phyloP scores from a whole-genome alignment of 2,329 filamentous ascomycete species.

The Trichoderma atrobrunneum region DNA sequence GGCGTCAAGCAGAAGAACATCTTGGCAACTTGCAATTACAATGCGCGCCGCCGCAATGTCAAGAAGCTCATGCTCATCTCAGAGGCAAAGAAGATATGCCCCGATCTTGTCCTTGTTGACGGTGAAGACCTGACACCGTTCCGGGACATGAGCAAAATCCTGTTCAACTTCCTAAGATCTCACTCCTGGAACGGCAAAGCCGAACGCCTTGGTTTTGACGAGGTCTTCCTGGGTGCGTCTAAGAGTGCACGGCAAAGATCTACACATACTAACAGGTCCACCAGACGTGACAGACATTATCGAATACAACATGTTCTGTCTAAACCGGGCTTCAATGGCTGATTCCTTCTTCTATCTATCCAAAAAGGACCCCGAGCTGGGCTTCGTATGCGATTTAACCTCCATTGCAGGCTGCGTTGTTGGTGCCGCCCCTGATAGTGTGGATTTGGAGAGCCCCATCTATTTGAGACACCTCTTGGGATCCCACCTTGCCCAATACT shows the following conservation, averaged over 20 bases:
- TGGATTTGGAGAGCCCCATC: constrained; percentile 37
- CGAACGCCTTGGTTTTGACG: constrained; percentile 86
- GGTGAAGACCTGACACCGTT: constrained; percentile 86
- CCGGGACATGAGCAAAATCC: constrained; percentile 76
- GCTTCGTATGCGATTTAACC: constrained; percentile 76
- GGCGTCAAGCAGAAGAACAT: constrained; percentile 94
- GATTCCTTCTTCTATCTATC: constrained; percentile 80
- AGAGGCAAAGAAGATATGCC: constrained; percentile 76
- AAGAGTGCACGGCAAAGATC: background rate
- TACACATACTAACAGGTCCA: background rate
- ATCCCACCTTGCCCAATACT: constrained; percentile 74
- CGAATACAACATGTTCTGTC: constrained; percentile 70
- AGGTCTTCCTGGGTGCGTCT: constrained; percentile 58
- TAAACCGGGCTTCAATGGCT: constrained; percentile 63
- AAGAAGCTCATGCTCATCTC: constrained; percentile 81
- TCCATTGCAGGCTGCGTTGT: constrained; percentile 60
- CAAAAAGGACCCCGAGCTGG: constrained; percentile 68
- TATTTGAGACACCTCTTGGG: constrained; percentile 68
- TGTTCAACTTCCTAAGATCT: constrained; percentile 69
- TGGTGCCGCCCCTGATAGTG: constrained; percentile 24
- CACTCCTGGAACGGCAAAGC: constrained; percentile 76
- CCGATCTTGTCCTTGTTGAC: constrained; percentile 79
- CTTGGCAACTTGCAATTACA: constrained; percentile 90
- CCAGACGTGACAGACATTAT: constrained; percentile 86
- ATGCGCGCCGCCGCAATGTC: constrained; percentile 70